phyloP scores from a whole-genome alignment of 2,329 filamentous ascomycete species.

The Orbilia quercus region DNA sequence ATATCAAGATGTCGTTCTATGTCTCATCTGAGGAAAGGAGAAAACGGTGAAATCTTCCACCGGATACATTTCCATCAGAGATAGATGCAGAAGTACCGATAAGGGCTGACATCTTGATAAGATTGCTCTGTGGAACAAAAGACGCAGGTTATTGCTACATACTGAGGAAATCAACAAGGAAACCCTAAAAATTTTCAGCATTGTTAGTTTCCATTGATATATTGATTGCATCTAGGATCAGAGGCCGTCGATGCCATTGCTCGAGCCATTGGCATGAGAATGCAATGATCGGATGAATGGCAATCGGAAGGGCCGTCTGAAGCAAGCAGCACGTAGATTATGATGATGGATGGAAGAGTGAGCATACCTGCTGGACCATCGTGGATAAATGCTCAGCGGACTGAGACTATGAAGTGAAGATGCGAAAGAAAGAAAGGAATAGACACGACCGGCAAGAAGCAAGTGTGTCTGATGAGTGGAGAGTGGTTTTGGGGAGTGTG shows the following conservation, averaged over 20 bases:
- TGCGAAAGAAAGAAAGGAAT: conserved; percentile 36
- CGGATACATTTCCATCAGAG: conserved; percentile 98
- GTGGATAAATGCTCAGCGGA: conserved; percentile 53
- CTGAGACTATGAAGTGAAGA: conserved; percentile 46
- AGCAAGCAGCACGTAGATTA: no score
- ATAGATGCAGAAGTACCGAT: conserved; percentile 61
- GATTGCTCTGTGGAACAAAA: conserved; percentile 7
- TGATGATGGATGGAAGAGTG: conserved; percentile 5
- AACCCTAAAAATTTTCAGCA: conserved; percentile 32
- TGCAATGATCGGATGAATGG: conserved; percentile 43
- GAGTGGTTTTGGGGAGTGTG: conserved; percentile 45
- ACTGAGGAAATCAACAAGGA: conserved; percentile 56
- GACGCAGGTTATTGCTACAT: conserved; percentile 22
- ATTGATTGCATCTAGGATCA: neutral
- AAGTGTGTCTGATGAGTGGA: conserved; percentile 56
- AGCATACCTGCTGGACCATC: conserved; percentile 56
- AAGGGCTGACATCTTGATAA: conserved; percentile 32
- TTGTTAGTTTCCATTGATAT: conserved; percentile 41
- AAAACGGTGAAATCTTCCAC: conserved; percentile 65
- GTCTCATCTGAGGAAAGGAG: conserved; percentile 15
- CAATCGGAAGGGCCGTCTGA: conserved; percentile 38
- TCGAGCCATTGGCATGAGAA: conserved; percentile 32
- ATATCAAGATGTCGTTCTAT: conserved; percentile 28
- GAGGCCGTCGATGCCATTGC: conserved; percentile 5
- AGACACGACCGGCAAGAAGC: conserved; percentile 46